Conservation (phyloP, 169 alveolate genomes). For the Plasmodium fragile region DNA sequence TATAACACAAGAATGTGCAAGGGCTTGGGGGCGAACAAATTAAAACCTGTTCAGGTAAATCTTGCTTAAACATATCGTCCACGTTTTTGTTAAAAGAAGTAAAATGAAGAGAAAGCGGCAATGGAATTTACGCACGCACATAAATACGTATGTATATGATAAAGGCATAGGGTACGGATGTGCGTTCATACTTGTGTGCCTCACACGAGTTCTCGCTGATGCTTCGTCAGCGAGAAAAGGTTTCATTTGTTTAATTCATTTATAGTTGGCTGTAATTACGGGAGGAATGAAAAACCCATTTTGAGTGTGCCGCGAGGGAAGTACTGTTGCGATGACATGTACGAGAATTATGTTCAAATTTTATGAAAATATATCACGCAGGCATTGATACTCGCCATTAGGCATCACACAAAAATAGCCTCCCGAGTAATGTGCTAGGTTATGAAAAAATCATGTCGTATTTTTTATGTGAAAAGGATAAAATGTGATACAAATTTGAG, state of each 20-base stretch:
- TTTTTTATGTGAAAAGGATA: neutral
- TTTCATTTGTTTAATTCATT: neutral
- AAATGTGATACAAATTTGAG: neutral
- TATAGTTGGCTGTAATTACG: neutral
- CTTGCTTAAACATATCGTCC: neutral
- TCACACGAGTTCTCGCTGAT: neutral
- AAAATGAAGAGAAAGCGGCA: neutral
- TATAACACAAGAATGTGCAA: neutral
- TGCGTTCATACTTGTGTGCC: neutral
- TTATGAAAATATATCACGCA: neutral
- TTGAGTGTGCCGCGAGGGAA: neutral
- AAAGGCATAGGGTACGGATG: neutral
- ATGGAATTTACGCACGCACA: neutral
- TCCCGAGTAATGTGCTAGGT: neutral
- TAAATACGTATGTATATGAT: neutral
- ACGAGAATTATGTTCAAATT: neutral
- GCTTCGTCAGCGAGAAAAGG: neutral
- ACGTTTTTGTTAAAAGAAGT: neutral
- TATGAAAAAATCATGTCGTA: neutral
- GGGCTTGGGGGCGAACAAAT: neutral
- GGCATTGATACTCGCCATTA: neutral
- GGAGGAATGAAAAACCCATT: neutral
- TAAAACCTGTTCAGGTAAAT: neutral
- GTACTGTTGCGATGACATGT: neutral
- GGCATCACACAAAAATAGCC: neutral